Percentiles rank a stretch among this genome's conserved stretches.
These are phyloP conservation scores for Botrytis hyacinthi DNA, from an alignment of 2,329 filamentous ascomycete genomes.

Conservation along the genomic window DNA sequence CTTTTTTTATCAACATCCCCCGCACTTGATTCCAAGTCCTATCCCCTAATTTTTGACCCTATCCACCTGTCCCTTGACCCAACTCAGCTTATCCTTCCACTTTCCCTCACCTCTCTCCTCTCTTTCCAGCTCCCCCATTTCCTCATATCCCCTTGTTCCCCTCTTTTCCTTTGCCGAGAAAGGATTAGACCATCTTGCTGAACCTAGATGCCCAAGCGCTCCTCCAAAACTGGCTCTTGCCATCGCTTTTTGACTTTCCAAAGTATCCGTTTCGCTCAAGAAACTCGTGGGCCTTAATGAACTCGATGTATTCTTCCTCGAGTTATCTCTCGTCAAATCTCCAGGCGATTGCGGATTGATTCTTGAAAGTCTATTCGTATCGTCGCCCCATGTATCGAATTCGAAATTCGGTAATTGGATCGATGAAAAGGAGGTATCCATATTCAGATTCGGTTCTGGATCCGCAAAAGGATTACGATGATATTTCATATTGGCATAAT, in stretches of 20 bases:
- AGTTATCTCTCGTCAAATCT: neutral
- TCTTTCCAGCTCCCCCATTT: neutral
- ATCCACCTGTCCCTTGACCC: constrained; percentile 4
- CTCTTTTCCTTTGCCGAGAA: constrained; percentile 1
- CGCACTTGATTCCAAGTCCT: neutral
- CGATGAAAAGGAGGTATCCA: neutral
- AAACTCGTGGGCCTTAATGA: constrained; percentile 30
- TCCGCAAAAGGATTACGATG: neutral
- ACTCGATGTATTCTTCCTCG: neutral
- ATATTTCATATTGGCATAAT: neutral
- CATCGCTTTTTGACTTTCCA: neutral
- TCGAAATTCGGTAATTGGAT: neutral
- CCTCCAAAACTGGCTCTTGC: neutral
- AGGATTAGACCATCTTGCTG: constrained; percentile 1
- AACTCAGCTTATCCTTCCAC: constrained; percentile 11
- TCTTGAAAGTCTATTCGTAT: neutral
- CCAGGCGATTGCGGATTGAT: neutral
- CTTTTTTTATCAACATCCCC: neutral
- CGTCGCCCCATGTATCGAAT: neutral
- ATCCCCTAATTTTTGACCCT: neutral
- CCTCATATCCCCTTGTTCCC: constrained; percentile 1
- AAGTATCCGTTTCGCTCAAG: constrained; percentile 24
- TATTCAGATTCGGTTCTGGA: neutral
- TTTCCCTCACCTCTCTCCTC: neutral
- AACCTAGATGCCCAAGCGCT: neutral